Evolutionary conservation across 169 alveolate genomes (phyloP).

Genomic region (Ichthyophthirius multifiliis): DNA sequence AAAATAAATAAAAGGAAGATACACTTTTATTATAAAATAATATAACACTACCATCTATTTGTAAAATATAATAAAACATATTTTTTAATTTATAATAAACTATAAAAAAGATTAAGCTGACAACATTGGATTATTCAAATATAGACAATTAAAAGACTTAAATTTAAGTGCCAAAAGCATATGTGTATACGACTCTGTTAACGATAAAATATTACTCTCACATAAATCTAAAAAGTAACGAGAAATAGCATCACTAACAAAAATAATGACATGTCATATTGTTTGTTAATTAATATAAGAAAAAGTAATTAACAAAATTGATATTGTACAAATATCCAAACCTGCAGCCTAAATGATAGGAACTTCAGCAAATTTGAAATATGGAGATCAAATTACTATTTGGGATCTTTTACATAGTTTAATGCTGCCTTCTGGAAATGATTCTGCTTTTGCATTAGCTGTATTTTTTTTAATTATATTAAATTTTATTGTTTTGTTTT

Average conservation of each 20-base stretch:
- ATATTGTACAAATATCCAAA: background rate
- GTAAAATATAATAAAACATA: too few species aligned
- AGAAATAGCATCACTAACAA: constrained; percentile 75
- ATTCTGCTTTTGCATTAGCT: constrained; percentile 57
- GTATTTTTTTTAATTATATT: background rate
- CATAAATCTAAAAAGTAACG: constrained; percentile 7
- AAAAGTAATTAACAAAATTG: background rate
- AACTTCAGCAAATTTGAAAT: constrained; percentile 53
- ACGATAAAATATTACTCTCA: background rate
- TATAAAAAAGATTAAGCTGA: too few species aligned
- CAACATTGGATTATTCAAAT: too few species aligned
- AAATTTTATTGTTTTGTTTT: background rate
- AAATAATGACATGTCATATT: constrained; percentile 70
- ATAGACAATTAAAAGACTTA: too few species aligned
- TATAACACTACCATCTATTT: too few species aligned
- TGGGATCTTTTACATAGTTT: constrained; percentile 39
- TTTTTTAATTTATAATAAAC: too few species aligned
- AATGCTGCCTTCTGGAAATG: constrained; percentile 62
- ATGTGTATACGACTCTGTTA: background rate
- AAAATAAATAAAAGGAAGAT: too few species aligned
- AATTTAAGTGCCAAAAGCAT: background rate
- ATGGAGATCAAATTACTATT: constrained; percentile 30
- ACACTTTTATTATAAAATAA: too few species aligned
- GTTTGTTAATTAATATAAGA: background rate
- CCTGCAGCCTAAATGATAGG: constrained; percentile 11